A percentile compares a stretch with the other conserved stretches of the same genome.
Evolutionary conservation across 495 filamentous ascomycete species (phyloP).

Genomic region (Xylaria cubensis): DNA sequence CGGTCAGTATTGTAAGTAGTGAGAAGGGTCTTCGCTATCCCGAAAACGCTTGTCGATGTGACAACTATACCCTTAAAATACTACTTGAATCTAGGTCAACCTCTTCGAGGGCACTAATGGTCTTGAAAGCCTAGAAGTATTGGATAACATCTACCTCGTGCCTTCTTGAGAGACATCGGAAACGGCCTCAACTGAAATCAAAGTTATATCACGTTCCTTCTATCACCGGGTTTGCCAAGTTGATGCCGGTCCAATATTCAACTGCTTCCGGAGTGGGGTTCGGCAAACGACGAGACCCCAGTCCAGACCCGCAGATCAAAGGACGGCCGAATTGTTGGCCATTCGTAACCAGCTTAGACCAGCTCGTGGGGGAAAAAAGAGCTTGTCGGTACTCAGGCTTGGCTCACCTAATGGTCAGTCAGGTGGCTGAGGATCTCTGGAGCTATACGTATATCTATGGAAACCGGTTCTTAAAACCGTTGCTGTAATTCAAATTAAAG

Average conservation of each 20-base stretch:
- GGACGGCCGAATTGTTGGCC: not conserved
- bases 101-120: not conserved
- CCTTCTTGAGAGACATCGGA: not conserved
- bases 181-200: not conserved
- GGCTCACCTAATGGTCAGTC: too few species aligned
- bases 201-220: constrained; percentile 1
- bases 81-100: not conserved
- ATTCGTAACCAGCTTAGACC: not conserved
- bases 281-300: constrained; percentile 5
- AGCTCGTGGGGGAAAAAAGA: not conserved
- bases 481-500: too few species aligned
- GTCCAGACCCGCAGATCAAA: not conserved
- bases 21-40: not conserved
- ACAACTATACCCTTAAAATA: not conserved
- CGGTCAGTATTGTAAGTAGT: not conserved
- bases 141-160: not conserved
- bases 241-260: not conserved
- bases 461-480: too few species aligned
- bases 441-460: too few species aligned
- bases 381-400: not conserved
- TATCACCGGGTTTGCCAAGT: not conserved
- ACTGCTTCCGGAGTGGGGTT: constrained; percentile 6
- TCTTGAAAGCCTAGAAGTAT: not conserved
- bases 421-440: too few species aligned
- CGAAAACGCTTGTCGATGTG: not conserved